Percentiles rank a stretch among this genome's conserved stretches.
phyloP scores from a whole-genome alignment of 192 early-diverging fungal species.

The Linnemannia hyalina region DNA sequence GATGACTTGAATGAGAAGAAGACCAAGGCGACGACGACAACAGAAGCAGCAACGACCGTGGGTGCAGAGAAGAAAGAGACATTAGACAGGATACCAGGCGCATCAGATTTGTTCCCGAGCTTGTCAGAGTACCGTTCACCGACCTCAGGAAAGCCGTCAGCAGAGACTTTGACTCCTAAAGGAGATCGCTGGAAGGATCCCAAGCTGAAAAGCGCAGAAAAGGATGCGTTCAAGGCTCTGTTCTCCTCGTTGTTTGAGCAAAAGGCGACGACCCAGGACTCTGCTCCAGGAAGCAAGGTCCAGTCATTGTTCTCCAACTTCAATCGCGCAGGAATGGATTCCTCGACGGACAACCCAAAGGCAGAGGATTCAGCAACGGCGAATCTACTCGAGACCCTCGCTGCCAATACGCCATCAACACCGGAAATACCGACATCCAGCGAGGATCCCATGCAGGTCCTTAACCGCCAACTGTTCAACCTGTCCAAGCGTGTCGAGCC shows the following conservation, averaged over 20 bases:
- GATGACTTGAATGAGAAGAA: conserved; percentile 33
- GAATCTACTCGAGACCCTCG: not conserved
- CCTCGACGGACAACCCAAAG: not conserved
- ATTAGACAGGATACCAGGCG: conserved; percentile 46
- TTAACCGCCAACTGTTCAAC: conserved; percentile 39
- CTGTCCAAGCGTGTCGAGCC: conserved; percentile 45
- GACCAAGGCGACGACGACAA: not conserved
- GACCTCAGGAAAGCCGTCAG: not conserved
- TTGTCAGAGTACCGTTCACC: conserved; percentile 22
- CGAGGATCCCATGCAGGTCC: conserved; percentile 43
- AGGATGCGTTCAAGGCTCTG: conserved; percentile 44
- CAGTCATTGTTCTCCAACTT: conserved; percentile 56
- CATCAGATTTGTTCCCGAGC: conserved; percentile 28
- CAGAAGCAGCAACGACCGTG: not conserved
- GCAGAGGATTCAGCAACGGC: conserved; percentile 1
- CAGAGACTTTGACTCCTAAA: not conserved
- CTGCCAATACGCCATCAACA: not conserved
- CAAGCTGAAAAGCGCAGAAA: conserved; percentile 32
- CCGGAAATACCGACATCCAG: too few species aligned
- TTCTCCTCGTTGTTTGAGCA: conserved; percentile 52
- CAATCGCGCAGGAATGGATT: conserved; percentile 27
- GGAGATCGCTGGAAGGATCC: conserved; percentile 48
- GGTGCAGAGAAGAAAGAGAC: conserved; percentile 8
- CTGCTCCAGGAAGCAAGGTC: conserved; percentile 10
- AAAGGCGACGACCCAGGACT: conserved; percentile 10